Conservation (phyloP, 495 filamentous ascomycete species). For the Talaromyces liani region DNA sequence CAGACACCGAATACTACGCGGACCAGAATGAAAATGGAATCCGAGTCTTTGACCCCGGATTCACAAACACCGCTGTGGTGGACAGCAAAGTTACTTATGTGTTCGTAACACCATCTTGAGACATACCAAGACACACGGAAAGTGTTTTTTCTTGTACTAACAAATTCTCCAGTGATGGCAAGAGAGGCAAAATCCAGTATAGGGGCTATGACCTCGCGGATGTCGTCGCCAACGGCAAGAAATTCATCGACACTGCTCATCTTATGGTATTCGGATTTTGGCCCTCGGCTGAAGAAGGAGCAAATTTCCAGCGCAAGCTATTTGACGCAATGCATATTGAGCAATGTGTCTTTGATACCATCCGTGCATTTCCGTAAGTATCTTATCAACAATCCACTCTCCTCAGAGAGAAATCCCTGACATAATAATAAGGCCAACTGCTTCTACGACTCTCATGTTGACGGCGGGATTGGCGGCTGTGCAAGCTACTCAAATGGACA, state of each 20-base stretch:
- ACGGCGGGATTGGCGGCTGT: background rate
- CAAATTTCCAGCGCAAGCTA: slow-evolving; percentile 14
- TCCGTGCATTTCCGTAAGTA: slow-evolving; percentile 25
- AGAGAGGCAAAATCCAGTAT: slow-evolving; percentile 16
- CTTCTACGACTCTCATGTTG: background rate
- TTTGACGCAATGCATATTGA: slow-evolving; percentile 20
- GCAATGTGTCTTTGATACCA: slow-evolving; percentile 17
- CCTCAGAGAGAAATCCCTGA: background rate
- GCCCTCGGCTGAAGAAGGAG: slow-evolving; percentile 17
- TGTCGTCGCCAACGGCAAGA: slow-evolving; percentile 19
- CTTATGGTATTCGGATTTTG: slow-evolving; percentile 26
- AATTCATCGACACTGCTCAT: slow-evolving; percentile 33
- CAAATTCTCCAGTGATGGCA: background rate
- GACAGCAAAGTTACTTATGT: no score
- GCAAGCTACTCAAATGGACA: no score
- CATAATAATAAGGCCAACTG: background rate
- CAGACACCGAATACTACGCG: no score
- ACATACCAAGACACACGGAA: no score
- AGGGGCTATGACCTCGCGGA: slow-evolving; percentile 26
- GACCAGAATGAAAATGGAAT: no score
- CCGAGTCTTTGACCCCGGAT: no score
- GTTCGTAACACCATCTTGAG: no score
- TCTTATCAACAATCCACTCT: background rate
- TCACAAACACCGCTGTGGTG: no score
- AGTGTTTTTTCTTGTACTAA: no score